A percentile compares a stretch with the other conserved stretches of the same genome.
Conservation (phyloP, 495 filamentous ascomycete species). For the Glonium stellatum region DNA sequence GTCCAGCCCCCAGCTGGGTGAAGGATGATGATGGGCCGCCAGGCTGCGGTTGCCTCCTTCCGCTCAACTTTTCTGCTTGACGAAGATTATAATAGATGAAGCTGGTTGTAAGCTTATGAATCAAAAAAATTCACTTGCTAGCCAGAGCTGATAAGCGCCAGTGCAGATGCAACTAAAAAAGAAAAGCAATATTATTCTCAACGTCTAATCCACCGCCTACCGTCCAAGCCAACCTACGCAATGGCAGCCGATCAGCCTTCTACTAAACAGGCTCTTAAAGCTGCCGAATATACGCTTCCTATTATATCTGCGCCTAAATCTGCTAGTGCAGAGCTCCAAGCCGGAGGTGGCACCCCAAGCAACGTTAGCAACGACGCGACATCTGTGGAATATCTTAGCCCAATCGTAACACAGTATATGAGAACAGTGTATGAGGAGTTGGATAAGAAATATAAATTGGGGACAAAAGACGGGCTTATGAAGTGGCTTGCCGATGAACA, state of each 20-base stretch:
- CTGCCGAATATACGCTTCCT: conserved; percentile 3
- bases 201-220: background rate
- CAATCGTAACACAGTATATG: conserved; percentile 11
- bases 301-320: conserved; percentile 19
- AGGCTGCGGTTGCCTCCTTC: background rate
- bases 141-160: background rate
- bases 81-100: too few relatives aligned
- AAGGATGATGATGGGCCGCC: background rate
- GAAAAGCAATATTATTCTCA: background rate
- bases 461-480: conserved; percentile 14
- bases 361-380: conserved; percentile 7
- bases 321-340: conserved; percentile 26
- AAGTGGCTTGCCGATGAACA: conserved; percentile 24
- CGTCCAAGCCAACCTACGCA: background rate
- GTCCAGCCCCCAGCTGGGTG: background rate
- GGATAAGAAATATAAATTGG: conserved; percentile 12
- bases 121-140: background rate
- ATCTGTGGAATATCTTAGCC: conserved; percentile 14
- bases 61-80: too few relatives aligned
- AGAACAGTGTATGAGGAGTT: conserved; percentile 22
- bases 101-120: background rate
- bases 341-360: conserved; percentile 22
- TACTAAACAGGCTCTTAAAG: background rate
- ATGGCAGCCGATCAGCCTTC: conserved; percentile 1
- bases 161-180: background rate